Base-by-base conservation (phyloP, 2,329 filamentous ascomycete genomes). In the Harringtonia aguacate region DNA sequence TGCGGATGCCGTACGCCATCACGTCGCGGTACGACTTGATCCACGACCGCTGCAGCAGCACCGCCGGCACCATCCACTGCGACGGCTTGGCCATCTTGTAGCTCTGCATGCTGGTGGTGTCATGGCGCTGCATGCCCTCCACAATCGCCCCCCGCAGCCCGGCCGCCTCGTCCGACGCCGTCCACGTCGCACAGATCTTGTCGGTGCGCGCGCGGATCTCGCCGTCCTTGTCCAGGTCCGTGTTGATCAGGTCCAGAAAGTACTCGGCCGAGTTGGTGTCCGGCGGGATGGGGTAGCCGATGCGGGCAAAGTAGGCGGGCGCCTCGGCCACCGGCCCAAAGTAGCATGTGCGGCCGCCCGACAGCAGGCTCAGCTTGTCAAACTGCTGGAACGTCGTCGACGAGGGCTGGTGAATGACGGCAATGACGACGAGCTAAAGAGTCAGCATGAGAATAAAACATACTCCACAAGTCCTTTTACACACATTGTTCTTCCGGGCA, bases 21-120 rank as follows among this genome's bases (percentile, higher is more conserved):
- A 94, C 72, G 57, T 94, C 87, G 22, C 87, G 79, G 60, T 89
- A 85, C 38, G 79, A 83, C 64, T 94, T 94, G 61, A 94, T 79
- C 56, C 86, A 87, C 14, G 79, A 79, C 24, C 87, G 78, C 57
- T 90, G 84, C 15, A 92, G 70, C 4, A 94, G 70, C 1, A 81
- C 79, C 5, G 79, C 33, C 0, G 77, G 73, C 30, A 85, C 66
- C 3, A 64, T 65, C 4, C 69, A 55, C 4, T 65, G 53, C 8
- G 67, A 66, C 0, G 78, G 73, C 40, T 55, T 64, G 36, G 43
- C 48, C 18, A 30, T 35, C 47, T 50, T 47, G 39, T 52, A 54
- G 34, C 50, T 41, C 33, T 31, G 18, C 2, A 45, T 22, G n/a
- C 52, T 42, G 54, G 55, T 41, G 50, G 56, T 43, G 54, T 52